Evolutionary conservation across 345 rosid species (phyloP), one percentile per base, ranked within the genome.

Genomic region (Bruguiera parviflora): DNA sequence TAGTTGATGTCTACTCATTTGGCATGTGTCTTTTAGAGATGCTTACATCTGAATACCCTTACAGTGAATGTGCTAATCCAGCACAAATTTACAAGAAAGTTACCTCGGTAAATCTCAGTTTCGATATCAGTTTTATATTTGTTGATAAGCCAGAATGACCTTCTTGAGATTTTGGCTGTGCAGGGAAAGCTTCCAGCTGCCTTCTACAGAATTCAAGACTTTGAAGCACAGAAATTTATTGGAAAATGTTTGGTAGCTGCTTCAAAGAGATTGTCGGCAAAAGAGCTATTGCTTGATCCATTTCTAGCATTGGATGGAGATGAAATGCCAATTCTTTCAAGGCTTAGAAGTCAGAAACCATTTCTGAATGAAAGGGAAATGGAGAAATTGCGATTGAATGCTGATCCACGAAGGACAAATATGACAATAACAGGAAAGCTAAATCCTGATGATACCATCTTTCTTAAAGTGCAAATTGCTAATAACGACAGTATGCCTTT

Each of bases 181-280:
- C 80, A 90, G 96, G 96, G 96, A 71, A 88, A 85, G 78, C 77
- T 90, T 31, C 96, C 96, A 6, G 84, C 77, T 64, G 88, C 89
- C 33, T 86, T 82, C 80, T 86, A 88, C 80, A 59, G 77, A 78
- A 77, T 90, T 77, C 73, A 67, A 53, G 90, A 86, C 82, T 67
- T 75, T 19, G 91, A 88, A 80, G 90, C 91, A 55, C 90, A 84
- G 78, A 66, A 73, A 58, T 89, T 89, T 71, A 80, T 89, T 5
- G 85, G 88, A 53, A 86, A 81, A 73, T 89, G 96, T 69, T 77
- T 89, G 15, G 87, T 79, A 58, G 16, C 82, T 73, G 92, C 85
- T 66, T 86, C 92, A 20, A 84, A 84, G 68, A 84, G 96, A 82
- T 70, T 78, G 59, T 79, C 96, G 15, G 96, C 92, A 13, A 77